Evolutionary conservation across 2,329 filamentous ascomycete species (phyloP), one percentile per base, ranked within the genome.

Genomic region (Fusarium albidum): DNA sequence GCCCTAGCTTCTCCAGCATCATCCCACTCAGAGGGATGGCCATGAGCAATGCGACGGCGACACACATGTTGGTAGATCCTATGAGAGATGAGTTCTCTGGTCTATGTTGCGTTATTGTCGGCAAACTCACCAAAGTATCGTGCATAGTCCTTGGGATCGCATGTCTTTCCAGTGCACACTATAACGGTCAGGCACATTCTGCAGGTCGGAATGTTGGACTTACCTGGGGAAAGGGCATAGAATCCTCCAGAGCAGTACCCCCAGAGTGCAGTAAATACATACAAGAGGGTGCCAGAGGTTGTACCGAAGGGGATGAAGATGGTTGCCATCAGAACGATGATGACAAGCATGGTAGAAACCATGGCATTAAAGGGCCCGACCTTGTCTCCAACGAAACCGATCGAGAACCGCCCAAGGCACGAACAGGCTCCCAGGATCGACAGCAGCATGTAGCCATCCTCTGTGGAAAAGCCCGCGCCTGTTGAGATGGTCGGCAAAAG

Each of bases 191-290:
- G 39, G 9, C 14, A 1, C 1, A 13, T n/a, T n/a, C 3, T 5
- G 27, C n/a, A 4, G 2, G 3, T 1, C 2, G 10, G 3, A 3
- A 4, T 6, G 1, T 5, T 6, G 2, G 3, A 14, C 59, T 37
- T 44, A 67, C 64, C 47, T 15, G 66, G 68, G 1, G 73, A 71
- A 1, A 79, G 65, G 0, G 73, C 74, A n/a, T 80, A 67, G 66
- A 76, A 80, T 1, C 74, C 73, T 0, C 78, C 78, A 1, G 76
- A 79, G 0, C 75, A 76, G n/a, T 79, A 77, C 0, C 78, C 79
- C 64, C 78, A 81, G 0, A 80, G 59, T 0, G 75, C 75, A 0
- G 74, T 68, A 27, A 80, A 79, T 0, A 66, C 66, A 40, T 79
- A 80, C 4, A 81, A 58, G 0, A 76, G 74, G 1, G 64, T 67